Evolutionary conservation across 2,329 filamentous ascomycete genomes (phyloP), one percentile per base, ranked within the genome.

Genomic region (Ophiobolus disseminans): DNA sequence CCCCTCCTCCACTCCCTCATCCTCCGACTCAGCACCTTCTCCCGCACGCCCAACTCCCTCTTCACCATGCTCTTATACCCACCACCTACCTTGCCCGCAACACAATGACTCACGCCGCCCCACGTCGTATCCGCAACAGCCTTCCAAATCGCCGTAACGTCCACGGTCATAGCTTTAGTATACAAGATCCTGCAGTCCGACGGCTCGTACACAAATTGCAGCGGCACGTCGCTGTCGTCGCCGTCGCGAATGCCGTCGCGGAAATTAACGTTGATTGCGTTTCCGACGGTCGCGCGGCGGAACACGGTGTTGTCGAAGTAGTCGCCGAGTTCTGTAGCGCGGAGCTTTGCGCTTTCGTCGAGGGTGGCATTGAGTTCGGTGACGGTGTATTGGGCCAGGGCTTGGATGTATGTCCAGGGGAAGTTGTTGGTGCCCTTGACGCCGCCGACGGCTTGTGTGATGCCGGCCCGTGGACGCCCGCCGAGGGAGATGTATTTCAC

Each of bases 181-280:
- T 82, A 86, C 58, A 82, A 83, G 19, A 87, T 72, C 3, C 83
- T 76, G 62, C 85, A 88, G 58, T 87, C 82, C 0, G 86, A 79
- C 1, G 82, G 75, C 61, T 86, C 80, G 53, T 84, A 84, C 3
- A 81, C 72, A 61, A 87, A 88, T 45, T 89, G 86, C 10, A 81
- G 63, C n/a, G 85, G 80, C 0, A 75, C 71, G 16, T 76, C 60
- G 3, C 46, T 55, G 40, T 65, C 59, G 23, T 79, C 77, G 21
- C 72, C 74, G 5, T 75, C 70, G 40, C 75, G 73, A 46, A 79
- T 76, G 32, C 76, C 70, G 48, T 74, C 70, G 26, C 69, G 65
- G 62, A 73, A 73, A 40, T 74, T 74, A 57, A 74, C 55, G 47
- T 70, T 70, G 45, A 66, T 41, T 17, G 57, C 28, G 13, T 55